A percentile compares a stretch with the other conserved stretches of the same genome.
phyloP scores from a whole-genome alignment of 1,139 yeast species.

The Meyerozyma elateridarum region DNA sequence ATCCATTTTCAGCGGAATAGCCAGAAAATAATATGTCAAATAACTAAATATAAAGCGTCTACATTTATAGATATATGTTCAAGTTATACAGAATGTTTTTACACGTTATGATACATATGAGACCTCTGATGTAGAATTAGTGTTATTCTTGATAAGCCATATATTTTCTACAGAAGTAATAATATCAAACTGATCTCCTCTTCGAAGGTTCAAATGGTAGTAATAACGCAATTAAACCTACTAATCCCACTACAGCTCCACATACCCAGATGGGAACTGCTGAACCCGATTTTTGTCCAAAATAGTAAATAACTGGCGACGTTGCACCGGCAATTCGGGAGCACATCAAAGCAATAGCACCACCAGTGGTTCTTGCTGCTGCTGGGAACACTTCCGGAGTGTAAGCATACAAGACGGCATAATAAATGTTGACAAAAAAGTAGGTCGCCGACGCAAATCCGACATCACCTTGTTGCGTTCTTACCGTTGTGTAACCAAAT shows the following conservation, averaged over 20 bases:
- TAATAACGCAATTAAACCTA: conserved; percentile 37
- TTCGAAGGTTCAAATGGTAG: conserved; percentile 47
- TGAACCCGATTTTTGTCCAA: conserved; percentile 34
- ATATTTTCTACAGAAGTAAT: neutral
- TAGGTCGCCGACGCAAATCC: conserved; percentile 50
- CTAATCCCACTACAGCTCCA: conserved; percentile 47
- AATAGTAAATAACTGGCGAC: conserved; percentile 51
- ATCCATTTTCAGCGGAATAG: too few relatives aligned
- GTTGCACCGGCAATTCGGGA: conserved; percentile 45
- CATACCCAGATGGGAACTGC: conserved; percentile 55
- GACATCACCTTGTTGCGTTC: conserved; percentile 45
- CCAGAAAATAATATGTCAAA: too few relatives aligned
- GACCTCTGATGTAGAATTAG: too few relatives aligned
- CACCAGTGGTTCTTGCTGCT: conserved; percentile 51
- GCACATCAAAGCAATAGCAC: conserved; percentile 45
- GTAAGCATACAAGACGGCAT: conserved; percentile 52
- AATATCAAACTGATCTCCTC: conserved; percentile 14
- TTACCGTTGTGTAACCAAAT: conserved; percentile 53
- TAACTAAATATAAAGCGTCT: too few relatives aligned
- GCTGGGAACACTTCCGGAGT: conserved; percentile 60
- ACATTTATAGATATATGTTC: too few relatives aligned
- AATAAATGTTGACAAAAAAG: conserved; percentile 48
- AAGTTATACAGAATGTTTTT: too few relatives aligned
- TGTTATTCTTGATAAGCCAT: too few relatives aligned
- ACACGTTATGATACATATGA: too few relatives aligned